phyloP scores from a whole-genome alignment of 2,329 filamentous ascomycete species.

The Colletotrichum agaves region DNA sequence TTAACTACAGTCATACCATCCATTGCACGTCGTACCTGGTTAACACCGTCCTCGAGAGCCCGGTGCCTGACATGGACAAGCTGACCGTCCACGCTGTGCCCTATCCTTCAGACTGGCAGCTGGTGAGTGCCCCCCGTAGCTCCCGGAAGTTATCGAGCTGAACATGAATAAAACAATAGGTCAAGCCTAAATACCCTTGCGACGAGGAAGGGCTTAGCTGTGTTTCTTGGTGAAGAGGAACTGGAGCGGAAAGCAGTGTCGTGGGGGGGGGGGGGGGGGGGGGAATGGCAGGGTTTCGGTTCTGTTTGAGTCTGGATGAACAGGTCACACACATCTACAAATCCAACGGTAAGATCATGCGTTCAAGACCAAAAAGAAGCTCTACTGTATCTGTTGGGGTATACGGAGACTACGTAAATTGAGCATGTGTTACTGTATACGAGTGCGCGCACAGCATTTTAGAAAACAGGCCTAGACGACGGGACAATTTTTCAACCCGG shows the following conservation, averaged over 20 bases:
- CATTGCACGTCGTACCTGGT: conserved; percentile 2
- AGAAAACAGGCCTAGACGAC: background rate
- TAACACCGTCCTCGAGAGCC: conserved; percentile 5
- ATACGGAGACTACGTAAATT: accelerated
- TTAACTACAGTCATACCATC: conserved; percentile 9
- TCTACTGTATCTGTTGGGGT: accelerated
- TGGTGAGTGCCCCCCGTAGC: background rate
- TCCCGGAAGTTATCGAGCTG: background rate
- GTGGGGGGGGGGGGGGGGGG: background rate
- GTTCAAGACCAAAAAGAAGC: background rate
- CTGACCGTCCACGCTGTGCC: background rate
- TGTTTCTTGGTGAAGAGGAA: background rate
- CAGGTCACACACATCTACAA: background rate
- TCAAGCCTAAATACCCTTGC: background rate
- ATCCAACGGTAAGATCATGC: background rate
- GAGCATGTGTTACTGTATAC: background rate
- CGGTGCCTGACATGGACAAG: background rate
- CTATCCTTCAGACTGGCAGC: background rate
- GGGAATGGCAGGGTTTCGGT: background rate
- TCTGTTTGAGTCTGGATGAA: background rate
- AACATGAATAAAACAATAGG: background rate
- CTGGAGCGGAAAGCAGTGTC: background rate
- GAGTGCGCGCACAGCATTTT: background rate
- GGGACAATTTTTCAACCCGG: accelerated
- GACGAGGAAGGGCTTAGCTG: background rate